Evolutionary conservation across 768 basidiomycete genomes (phyloP).

Genomic region (Boletus pseudopeckii): DNA sequence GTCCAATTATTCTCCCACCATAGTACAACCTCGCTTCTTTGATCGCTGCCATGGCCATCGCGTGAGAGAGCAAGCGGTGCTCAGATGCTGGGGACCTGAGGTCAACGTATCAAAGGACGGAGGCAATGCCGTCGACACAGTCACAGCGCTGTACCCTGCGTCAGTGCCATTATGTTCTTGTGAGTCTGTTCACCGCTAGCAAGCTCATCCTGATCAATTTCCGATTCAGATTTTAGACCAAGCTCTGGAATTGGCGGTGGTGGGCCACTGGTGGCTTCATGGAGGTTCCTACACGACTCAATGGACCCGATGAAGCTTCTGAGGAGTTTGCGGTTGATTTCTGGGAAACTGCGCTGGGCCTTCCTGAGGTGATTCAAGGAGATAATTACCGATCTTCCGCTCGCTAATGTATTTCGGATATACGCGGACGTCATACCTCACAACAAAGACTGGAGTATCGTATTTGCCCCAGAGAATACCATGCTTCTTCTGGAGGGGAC

Average conservation of each 20-base stretch:
- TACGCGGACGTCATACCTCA: conserved; percentile 52
- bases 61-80: conserved; percentile 84
- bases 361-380: conserved; percentile 52
- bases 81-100: conserved; percentile 61
- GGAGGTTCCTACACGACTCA: conserved; percentile 74
- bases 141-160: conserved; percentile 69
- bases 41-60: conserved; percentile 71
- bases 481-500: conserved; percentile 73
- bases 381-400: conserved; percentile 14
- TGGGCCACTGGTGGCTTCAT: conserved; percentile 83
- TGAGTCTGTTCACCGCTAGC: conserved; percentile 34
- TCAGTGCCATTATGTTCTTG: conserved; percentile 82
- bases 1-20: background rate
- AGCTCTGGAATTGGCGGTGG: conserved; percentile 84
- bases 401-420: conserved; percentile 27
- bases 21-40: conserved; percentile 51
- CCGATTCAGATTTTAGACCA: background rate
- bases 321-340: conserved; percentile 65
- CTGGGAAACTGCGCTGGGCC: no score
- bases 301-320: conserved; percentile 35
- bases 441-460: conserved; percentile 64
- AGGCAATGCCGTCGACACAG: conserved; percentile 80
- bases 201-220: no score
- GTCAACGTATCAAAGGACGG: conserved; percentile 71
- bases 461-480: conserved; percentile 72